Conservation (phyloP, 1,284 basidiomycete species). For the Moesziomyces sp. region DNA sequence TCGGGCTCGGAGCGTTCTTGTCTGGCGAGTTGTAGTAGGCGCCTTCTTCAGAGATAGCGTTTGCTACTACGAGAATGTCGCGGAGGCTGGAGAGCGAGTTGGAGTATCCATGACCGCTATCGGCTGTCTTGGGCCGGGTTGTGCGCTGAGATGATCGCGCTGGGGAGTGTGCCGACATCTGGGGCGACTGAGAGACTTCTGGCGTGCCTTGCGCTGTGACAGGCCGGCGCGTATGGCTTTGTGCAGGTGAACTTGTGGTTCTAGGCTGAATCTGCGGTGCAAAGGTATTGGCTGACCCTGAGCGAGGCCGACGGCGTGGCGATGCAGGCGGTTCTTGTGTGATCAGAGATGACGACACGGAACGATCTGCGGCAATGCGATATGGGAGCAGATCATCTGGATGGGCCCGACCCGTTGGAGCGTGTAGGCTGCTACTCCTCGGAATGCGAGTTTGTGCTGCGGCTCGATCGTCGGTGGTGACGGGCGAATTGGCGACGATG, state of each 20-base stretch:
- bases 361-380: neutral
- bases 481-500: neutral
- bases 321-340: slow-evolving; percentile 1
- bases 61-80: slow-evolving; percentile 31
- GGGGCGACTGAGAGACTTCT: slow-evolving; percentile 5
- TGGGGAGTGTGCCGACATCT: neutral
- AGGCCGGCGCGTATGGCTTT: slow-evolving; percentile 13
- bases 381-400: neutral
- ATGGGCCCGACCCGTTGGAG: slow-evolving; percentile 10
- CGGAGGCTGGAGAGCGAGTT: slow-evolving; percentile 34
- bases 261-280: slow-evolving; percentile 41
- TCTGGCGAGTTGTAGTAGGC: slow-evolving; percentile 34
- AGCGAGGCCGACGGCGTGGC: slow-evolving; percentile 25
- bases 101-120: slow-evolving; percentile 23
- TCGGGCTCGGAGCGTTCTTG: slow-evolving; percentile 7
- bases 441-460: slow-evolving; percentile 11
- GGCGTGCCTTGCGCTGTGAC: slow-evolving; percentile 17
- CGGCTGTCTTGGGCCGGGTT: slow-evolving; percentile 31
- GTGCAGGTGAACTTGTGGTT: slow-evolving; percentile 36
- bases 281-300: slow-evolving; percentile 16
- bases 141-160: slow-evolving; percentile 8
- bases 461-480: neutral
- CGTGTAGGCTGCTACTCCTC: slow-evolving; percentile 39
- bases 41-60: slow-evolving; percentile 37
- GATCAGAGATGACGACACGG: slow-evolving; percentile 1